Base-by-base conservation (phyloP, 164 flowering plant species). In the Piper longum region DNA sequence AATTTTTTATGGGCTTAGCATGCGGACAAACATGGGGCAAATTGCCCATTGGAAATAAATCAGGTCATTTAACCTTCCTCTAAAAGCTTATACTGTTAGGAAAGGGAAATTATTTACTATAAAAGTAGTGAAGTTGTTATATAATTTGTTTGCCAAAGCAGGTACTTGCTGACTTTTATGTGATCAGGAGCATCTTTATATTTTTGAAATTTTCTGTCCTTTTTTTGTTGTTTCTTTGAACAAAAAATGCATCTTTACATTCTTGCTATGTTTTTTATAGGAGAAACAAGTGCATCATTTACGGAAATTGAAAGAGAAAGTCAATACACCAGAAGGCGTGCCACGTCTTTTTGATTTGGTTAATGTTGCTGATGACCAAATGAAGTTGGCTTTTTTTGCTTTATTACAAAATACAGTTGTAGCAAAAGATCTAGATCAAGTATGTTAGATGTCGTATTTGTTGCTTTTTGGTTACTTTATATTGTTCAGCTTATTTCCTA, bases 311-410 rank as follows among this genome's bases (percentile, higher is more conserved):
- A 91, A 77, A 67, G 82, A 82, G 70, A 85, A 74, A 66, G 84
- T 85, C 55, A 73, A 59, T 67, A 72, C 96, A 7, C 97, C 99
- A 56, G 97, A 89, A 66, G 86, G 91, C 36, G 96, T 85, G 70
- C 96, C 89, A 48, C 91, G 97, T 14, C 96, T 95, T 63, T 91
- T 85, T 87, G 99, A 95, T 80, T 70, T 95, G 67, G 74, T 91
- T 45, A 86, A 73, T 64, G 96, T 91, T 71, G 74, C 80, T 51
- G 95, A 89, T 75, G 96, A 89, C 59, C 83, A 85, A 60, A 82
- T 95, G 84, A 90, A 79, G 66, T 88, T 86, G 62, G 99, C 96
- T 59, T 95, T 95, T 74, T 91, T 69, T 82, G 88, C 92, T 6
- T 84, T 87, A 43, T 54, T 95, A 57, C 76, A 87, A 65, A 87